Conservation (phyloP, 495 filamentous ascomycete species). For the Xylaria venustula region DNA sequence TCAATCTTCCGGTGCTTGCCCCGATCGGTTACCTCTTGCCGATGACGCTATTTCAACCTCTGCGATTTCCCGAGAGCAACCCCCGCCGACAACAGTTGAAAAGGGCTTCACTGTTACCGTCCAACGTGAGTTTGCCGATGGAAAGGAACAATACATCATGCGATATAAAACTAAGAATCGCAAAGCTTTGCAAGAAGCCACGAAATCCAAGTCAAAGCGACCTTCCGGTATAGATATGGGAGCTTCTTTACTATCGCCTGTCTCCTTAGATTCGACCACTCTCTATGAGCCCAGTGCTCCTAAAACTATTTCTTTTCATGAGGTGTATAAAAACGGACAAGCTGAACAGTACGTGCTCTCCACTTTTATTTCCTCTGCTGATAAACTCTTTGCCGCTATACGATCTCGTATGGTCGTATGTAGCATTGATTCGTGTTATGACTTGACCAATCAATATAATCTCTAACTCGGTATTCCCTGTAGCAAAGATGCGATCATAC, state of each 20-base stretch:
- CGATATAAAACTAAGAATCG: slow-evolving; percentile 1
- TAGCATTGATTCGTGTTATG: too few species aligned
- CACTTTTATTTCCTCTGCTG: neutral
- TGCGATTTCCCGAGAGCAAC: neutral
- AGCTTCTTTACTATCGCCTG: slow-evolving; percentile 11
- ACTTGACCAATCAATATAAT: too few species aligned
- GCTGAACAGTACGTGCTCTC: slow-evolving; percentile 21
- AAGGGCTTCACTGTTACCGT: neutral
- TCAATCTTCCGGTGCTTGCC: neutral
- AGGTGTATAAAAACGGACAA: slow-evolving; percentile 38
- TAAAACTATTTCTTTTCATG: slow-evolving; percentile 36
- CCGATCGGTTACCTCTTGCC: neutral
- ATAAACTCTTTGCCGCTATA: neutral
- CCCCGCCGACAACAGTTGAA: neutral
- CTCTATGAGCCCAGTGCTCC: neutral
- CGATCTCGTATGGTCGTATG: neutral
- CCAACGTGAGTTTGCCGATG: neutral
- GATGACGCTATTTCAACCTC: neutral
- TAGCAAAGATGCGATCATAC: slow-evolving; percentile 40
- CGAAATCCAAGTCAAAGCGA: neutral
- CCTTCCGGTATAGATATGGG: neutral
- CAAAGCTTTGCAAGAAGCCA: neutral
- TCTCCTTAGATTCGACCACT: neutral
- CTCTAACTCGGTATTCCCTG: neutral
- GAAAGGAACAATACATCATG: neutral